Evolutionary conservation across 305 asterid species (phyloP), one percentile per base, ranked within the genome.

Genomic region (Solanum hybrid): DNA sequence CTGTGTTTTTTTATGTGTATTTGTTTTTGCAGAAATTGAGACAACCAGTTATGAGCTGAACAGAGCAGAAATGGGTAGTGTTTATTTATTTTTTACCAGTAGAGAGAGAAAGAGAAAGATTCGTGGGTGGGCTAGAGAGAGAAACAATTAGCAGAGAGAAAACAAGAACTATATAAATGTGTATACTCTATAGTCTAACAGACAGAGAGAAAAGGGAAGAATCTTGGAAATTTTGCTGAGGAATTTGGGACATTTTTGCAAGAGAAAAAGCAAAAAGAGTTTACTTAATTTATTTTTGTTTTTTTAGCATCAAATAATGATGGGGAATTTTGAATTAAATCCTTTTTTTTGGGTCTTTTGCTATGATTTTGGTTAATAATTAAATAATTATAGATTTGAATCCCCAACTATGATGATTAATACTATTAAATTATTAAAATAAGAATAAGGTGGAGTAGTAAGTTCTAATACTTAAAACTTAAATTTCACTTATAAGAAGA

Each of bases 51-150:
- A 86, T 12, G 88, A 61, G 88, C 88, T 86, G 88, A 86, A n/a
- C 88, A 31, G 88, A 86, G 33, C 88, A 32, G 78, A 86, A 86
- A 61, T 86, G 88, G 78, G 78, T 61, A 32, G 88, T 61, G n/a
- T 22, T 22, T 57, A 1, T 31, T 84, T 31, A 6, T 31, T n/a
- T 31, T 22, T 29, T 29, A 31, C 41, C 57, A 89, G 27, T 20
- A 31, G 77, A 73, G 86, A 41, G 88, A 57, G 88, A 86, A 76
- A 88, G 37, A 61, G 68, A 89, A 29, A 38, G 65, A 73, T 39
- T 81, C 68, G 88, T 72, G 61, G 88, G 81, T 6, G 70, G 85
- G 37, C 90, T 89, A 89, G 90, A 91, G 94, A 76, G 91, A 89
- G 91, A 91, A 93, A 93, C 45, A 33, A 36, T 61, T 82, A 80